These are phyloP conservation scores for Umbelopsis sp. DNA, from an alignment of 371 early-diverging fungal genomes.

Conservation along the genomic window DNA sequence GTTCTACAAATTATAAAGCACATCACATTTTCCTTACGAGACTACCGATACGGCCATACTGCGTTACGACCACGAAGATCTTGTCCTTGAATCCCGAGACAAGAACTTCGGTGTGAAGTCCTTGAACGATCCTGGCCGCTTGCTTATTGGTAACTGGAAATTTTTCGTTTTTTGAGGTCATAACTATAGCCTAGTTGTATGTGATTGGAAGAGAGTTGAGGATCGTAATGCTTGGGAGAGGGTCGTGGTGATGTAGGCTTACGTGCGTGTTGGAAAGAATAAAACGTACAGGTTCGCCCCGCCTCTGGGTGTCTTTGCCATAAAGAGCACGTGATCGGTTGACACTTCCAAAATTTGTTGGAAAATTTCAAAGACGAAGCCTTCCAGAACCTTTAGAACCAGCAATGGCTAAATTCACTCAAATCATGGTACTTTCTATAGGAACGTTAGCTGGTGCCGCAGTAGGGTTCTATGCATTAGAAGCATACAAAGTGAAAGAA, in stretches of 20 bases:
- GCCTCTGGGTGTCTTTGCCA: background rate
- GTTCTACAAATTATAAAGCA: background rate
- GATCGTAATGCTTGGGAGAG: background rate
- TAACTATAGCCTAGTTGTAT: background rate
- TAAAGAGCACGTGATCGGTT: background rate
- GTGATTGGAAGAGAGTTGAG: too few species aligned
- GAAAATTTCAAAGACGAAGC: background rate
- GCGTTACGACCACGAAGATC: constrained; percentile 68
- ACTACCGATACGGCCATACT: constrained; percentile 66
- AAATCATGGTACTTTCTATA: constrained; percentile 4
- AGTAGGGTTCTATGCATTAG: constrained; percentile 5
- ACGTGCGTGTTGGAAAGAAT: background rate
- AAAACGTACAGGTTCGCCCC: background rate
- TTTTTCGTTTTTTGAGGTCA: constrained; percentile 28
- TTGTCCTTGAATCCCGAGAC: constrained; percentile 65
- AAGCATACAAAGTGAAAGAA: constrained; percentile 14
- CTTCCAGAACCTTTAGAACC: background rate
- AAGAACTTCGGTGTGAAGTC: constrained; percentile 66
- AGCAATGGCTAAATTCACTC: constrained; percentile 3
- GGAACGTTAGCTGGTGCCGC: constrained; percentile 7
- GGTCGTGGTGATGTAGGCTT: background rate
- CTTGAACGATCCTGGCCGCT: constrained; percentile 57
- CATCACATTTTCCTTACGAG: constrained; percentile 41
- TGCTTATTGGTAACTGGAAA: constrained; percentile 65
- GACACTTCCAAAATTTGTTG: background rate